Evolutionary conservation across 2,329 filamentous ascomycete genomes (phyloP).

Genomic region (Tolypocladium pustulatum): DNA sequence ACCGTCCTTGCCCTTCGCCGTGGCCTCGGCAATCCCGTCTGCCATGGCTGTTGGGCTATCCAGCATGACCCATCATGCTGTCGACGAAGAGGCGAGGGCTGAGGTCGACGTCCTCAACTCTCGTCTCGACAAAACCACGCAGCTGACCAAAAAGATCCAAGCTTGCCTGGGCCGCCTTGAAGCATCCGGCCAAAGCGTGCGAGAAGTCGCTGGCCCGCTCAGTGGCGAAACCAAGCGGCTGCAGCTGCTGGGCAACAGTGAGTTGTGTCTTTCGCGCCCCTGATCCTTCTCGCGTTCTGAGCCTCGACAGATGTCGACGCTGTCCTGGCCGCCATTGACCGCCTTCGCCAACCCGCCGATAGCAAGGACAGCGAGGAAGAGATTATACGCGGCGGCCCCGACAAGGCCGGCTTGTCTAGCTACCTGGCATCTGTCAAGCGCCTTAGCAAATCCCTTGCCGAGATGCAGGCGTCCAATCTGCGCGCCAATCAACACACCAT

Average conservation of each 20-base stretch:
- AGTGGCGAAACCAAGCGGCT: slow-evolving; percentile 85
- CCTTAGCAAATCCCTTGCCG: slow-evolving; percentile 70
- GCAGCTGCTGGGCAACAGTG: slow-evolving; percentile 76
- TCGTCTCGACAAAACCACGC: slow-evolving; percentile 79
- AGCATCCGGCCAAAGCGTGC: slow-evolving; percentile 78
- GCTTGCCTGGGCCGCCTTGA: slow-evolving; percentile 76
- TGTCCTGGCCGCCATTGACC: slow-evolving; percentile 78
- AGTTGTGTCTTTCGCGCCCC: slow-evolving; percentile 16
- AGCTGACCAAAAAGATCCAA: slow-evolving; percentile 92
- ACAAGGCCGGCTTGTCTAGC: slow-evolving; percentile 68
- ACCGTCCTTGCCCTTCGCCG: background rate
- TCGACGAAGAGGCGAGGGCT: slow-evolving; percentile 57
- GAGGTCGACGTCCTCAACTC: slow-evolving; percentile 63
- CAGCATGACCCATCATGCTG: slow-evolving; percentile 33
- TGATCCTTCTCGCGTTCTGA: slow-evolving; percentile 5
- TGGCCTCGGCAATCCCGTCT: background rate
- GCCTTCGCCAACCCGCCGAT: slow-evolving; percentile 80
- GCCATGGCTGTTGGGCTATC: slow-evolving; percentile 41
- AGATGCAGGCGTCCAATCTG: slow-evolving; percentile 84
- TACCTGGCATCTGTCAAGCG: slow-evolving; percentile 88
- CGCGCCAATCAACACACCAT: slow-evolving; percentile 86
- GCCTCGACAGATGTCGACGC: slow-evolving; percentile 62
- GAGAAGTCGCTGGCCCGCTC: slow-evolving; percentile 84
- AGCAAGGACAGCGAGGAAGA: slow-evolving; percentile 86
- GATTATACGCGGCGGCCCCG: slow-evolving; percentile 80